Base-by-base conservation (phyloP, 352 stramenopile species). In the Phytophthora sansomeana region DNA sequence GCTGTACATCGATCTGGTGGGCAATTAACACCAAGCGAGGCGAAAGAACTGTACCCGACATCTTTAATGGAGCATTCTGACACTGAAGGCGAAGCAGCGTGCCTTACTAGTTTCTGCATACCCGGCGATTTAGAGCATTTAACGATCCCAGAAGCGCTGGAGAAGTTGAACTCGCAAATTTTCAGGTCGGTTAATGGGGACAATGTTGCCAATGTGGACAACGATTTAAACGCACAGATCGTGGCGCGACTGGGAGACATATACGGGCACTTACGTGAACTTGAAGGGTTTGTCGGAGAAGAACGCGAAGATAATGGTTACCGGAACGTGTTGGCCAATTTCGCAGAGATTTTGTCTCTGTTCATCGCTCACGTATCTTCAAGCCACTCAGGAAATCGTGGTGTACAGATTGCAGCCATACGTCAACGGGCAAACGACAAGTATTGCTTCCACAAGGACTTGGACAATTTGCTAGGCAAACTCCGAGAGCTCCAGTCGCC, bases 401-500 rank as follows among this genome's bases (percentile, higher is more conserved):
- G 71, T n/a, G 53, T 65, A 6, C 64, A 72, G 35, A 69, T 68
- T 13, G 49, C 60, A 3, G 43, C 69, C 58, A 63, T 56, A 28
- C 58, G 65, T 32, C 52, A 74, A 36, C 54, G 69, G 4, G 54
- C 54, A 16, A 55, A 28, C n/a, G 67, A 74, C 19, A 74, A 74
- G 24, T 77, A 72, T 54, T 52, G 50, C 1, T 72, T 77, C 42
- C 69, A 77, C n/a, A 72, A 77, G 48, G 64, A 68, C 5, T 54
- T 77, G n/a, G 69, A 77, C n/a, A 44, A 61, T 2, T 36, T 77
- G 5, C 44, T 68, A 7, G 44, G 56, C 24, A 47, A 6, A 38
- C 33, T 77, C 54, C 58, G 32, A 9, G 30, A 39, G 4, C 26
- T 38, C 36, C 38, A 59, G 32, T 51, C 35, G 16, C 32, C 64